These are phyloP conservation scores for Cytidiella melzeri DNA, from an alignment of 768 basidiomycete species.

Conservation along the genomic window DNA sequence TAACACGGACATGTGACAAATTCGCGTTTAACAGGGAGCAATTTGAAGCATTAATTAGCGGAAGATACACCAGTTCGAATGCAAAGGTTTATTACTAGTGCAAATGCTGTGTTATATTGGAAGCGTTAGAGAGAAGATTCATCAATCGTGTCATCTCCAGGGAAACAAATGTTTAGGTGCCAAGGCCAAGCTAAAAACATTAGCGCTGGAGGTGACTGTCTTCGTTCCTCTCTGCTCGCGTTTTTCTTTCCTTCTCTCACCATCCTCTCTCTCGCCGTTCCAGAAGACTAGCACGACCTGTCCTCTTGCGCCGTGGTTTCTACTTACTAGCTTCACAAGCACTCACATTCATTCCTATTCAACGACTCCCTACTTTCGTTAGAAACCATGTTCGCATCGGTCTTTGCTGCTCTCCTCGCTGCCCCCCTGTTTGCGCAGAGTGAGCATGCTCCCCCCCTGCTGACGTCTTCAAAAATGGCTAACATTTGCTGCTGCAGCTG, in stretches of 20 bases:
- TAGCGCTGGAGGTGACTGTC: neutral
- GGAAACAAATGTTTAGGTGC: neutral
- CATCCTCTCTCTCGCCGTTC: conserved; percentile 8
- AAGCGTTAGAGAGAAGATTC: too few relatives aligned
- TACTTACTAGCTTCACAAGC: conserved; percentile 10
- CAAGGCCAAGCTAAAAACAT: neutral
- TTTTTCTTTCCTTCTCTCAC: neutral
- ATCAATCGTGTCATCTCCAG: too few relatives aligned
- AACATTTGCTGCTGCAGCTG: conserved; percentile 6
- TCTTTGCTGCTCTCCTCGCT: conserved; percentile 38
- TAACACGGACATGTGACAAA: too few relatives aligned
- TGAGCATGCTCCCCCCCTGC: conserved; percentile 20
- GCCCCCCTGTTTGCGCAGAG: conserved; percentile 42
- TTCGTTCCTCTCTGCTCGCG: neutral
- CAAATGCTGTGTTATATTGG: too few relatives aligned
- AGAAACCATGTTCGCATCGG: conserved; percentile 31
- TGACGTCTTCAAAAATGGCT: neutral
- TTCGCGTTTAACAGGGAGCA: too few relatives aligned
- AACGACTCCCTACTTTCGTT: conserved; percentile 17
- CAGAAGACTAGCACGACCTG: conserved; percentile 13
- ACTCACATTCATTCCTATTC: conserved; percentile 20
- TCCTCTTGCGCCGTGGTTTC: conserved; percentile 15
- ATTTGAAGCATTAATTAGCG: too few relatives aligned
- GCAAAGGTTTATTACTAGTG: too few relatives aligned
- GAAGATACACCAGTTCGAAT: too few relatives aligned